phyloP scores from a whole-genome alignment of 225 moss, liverwort and hornwort genomes.

The Physcomitrium patens region DNA sequence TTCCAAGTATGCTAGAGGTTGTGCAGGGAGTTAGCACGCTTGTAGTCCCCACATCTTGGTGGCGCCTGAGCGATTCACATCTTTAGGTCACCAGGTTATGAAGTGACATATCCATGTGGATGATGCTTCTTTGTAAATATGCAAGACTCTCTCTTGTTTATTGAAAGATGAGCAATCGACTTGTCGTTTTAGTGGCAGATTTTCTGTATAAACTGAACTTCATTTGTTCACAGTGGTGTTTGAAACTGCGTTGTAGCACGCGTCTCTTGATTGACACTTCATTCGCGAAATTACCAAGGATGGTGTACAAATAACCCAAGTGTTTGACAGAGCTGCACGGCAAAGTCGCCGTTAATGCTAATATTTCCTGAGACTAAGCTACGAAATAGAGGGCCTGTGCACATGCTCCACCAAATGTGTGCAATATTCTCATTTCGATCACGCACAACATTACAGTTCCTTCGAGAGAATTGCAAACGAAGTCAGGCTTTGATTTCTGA shows the following conservation, averaged over 20 bases:
- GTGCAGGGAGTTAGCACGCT: background rate
- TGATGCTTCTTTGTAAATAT: conserved; percentile 23
- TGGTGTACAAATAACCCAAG: background rate
- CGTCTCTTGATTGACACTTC: background rate
- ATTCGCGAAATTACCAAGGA: background rate
- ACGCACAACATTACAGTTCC: background rate
- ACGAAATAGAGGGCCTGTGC: too few relatives aligned
- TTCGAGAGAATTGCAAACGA: background rate
- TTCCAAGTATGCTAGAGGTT: background rate
- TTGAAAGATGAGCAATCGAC: background rate
- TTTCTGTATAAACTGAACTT: background rate
- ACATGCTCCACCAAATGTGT: background rate
- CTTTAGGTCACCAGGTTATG: conserved; percentile 15
- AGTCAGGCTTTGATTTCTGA: background rate
- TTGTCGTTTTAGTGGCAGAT: background rate
- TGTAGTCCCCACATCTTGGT: background rate
- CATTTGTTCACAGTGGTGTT: background rate
- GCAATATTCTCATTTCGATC: background rate
- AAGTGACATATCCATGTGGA: conserved; percentile 11
- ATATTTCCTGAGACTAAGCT: too few relatives aligned
- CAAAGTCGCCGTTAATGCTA: background rate
- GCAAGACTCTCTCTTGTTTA: conserved; percentile 2
- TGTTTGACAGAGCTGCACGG: background rate
- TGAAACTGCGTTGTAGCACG: background rate
- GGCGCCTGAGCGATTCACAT: conserved; percentile 24